A percentile compares a stretch with the other conserved stretches of the same genome.
These are phyloP conservation scores for Moesziomyces aphidis DNA, from an alignment of 1,284 basidiomycete genomes.

Conservation along the genomic window DNA sequence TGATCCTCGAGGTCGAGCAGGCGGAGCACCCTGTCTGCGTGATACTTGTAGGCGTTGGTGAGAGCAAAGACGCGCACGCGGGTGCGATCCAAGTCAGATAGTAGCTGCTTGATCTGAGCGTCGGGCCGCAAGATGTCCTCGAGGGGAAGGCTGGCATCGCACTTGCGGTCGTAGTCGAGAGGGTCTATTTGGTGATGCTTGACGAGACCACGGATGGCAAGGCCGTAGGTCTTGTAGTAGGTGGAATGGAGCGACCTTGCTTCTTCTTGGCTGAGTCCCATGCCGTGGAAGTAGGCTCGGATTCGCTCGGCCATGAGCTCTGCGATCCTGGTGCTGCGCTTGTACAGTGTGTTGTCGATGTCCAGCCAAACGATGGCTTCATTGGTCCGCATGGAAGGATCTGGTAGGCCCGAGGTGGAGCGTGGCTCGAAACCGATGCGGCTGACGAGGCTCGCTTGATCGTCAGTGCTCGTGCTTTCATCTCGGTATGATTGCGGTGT, in stretches of 20 bases:
- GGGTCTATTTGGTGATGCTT: slow-evolving; percentile 85
- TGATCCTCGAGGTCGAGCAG: slow-evolving; percentile 80
- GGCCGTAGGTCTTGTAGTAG: slow-evolving; percentile 82
- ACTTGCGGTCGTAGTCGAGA: slow-evolving; percentile 85
- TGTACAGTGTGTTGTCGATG: slow-evolving; percentile 86
- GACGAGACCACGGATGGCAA: slow-evolving; percentile 84
- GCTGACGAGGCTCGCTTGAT: slow-evolving; percentile 9
- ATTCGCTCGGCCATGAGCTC: slow-evolving; percentile 83
- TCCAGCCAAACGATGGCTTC: slow-evolving; percentile 79
- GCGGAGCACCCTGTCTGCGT: slow-evolving; percentile 81
- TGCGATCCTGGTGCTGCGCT: slow-evolving; percentile 72
- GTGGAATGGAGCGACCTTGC: slow-evolving; percentile 78
- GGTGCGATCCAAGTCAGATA: slow-evolving; percentile 81
- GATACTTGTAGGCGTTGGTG: slow-evolving; percentile 72
- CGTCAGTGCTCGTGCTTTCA: slow-evolving; percentile 29
- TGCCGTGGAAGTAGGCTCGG: slow-evolving; percentile 80
- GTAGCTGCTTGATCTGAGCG: slow-evolving; percentile 75
- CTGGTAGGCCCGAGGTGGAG: slow-evolving; percentile 26
- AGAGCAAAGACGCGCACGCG: slow-evolving; percentile 74
- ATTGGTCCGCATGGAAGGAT: slow-evolving; percentile 36
- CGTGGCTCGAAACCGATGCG: slow-evolving; percentile 51
- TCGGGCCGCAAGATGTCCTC: slow-evolving; percentile 82
- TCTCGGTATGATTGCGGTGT: slow-evolving; percentile 4
- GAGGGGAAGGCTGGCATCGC: slow-evolving; percentile 84
- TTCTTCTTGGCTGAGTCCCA: slow-evolving; percentile 78